A percentile compares a stretch with the other conserved stretches of the same genome.
These are phyloP conservation scores for Lignosus rhinocerotis DNA, from an alignment of 1,284 basidiomycete genomes.

Conservation along the genomic window DNA sequence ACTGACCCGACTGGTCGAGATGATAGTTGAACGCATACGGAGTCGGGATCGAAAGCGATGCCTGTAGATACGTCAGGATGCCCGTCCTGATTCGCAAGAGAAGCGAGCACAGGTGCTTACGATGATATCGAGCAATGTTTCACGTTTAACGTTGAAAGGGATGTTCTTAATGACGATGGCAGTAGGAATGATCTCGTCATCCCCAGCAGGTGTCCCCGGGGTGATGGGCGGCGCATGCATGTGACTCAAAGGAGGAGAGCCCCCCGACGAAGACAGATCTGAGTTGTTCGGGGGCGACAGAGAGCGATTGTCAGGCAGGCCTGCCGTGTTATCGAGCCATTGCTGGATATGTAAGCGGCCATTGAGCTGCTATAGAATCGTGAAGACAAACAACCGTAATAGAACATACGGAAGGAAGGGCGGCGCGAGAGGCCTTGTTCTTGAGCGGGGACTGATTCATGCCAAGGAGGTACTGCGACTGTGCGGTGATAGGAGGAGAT, in stretches of 20 bases:
- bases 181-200: slow-evolving; percentile 97
- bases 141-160: slow-evolving; percentile 96
- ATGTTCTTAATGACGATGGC: slow-evolving; percentile 99
- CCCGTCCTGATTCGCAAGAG: slow-evolving; percentile 14
- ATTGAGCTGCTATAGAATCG: slow-evolving; percentile 17
- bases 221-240: slow-evolving; percentile 49
- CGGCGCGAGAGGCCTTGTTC: slow-evolving; percentile 66
- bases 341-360: slow-evolving; percentile 46
- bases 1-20: slow-evolving; percentile 91
- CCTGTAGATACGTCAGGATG: slow-evolving; percentile 42
- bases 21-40: slow-evolving; percentile 99
- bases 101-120: slow-evolving; percentile 47
- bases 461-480: slow-evolving; percentile 61
- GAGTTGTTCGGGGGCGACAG: slow-evolving; percentile 84
- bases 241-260: slow-evolving; percentile 68
- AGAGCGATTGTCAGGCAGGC: slow-evolving; percentile 64
- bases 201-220: slow-evolving; percentile 51
- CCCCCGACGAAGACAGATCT: slow-evolving; percentile 81
- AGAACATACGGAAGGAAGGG: slow-evolving; percentile 66
- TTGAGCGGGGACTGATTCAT: slow-evolving; percentile 70
- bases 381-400: slow-evolving; percentile 13
- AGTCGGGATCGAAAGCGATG: slow-evolving; percentile 90
- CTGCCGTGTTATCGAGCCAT: slow-evolving; percentile 71
- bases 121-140: slow-evolving; percentile 95
- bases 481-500: slow-evolving; percentile 63